Evolutionary conservation across 768 basidiomycete species (phyloP).

Genomic region (Cystoderma amianthinum): DNA sequence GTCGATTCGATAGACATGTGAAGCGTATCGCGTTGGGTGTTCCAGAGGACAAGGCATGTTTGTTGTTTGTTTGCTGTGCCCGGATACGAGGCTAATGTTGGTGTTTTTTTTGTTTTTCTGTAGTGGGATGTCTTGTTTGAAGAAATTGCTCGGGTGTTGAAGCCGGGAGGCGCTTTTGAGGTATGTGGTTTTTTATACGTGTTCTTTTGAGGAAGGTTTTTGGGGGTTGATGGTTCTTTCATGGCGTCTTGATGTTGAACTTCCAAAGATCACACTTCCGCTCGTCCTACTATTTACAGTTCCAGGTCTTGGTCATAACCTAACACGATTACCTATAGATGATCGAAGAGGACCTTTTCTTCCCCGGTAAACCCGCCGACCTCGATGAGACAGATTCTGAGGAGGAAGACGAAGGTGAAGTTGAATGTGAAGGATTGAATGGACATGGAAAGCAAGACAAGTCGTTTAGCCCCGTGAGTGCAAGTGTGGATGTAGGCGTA

Average conservation of each 20-base stretch:
- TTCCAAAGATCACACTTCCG: no score
- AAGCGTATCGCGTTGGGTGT: slow-evolving; percentile 70
- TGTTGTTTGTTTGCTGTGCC: not conserved
- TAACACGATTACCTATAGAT: slow-evolving; percentile 29
- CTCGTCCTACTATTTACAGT: no score
- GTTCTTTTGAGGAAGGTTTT: no score
- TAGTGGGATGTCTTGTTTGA: slow-evolving; percentile 68
- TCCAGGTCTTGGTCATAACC: no score
- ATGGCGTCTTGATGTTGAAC: no score
- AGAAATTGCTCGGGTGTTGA: slow-evolving; percentile 67
- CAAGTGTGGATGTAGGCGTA: not conserved
- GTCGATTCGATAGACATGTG: slow-evolving; percentile 42
- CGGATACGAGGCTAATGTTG: not conserved
- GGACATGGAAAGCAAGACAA: slow-evolving; percentile 7
- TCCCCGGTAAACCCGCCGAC: slow-evolving; percentile 48
- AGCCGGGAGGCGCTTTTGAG: slow-evolving; percentile 68
- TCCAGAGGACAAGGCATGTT: slow-evolving; percentile 62
- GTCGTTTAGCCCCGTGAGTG: no score
- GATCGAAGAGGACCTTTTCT: slow-evolving; percentile 70
- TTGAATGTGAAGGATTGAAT: slow-evolving; percentile 13
- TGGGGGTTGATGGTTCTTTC: no score
- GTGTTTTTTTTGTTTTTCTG: no score
- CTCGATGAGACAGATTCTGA: slow-evolving; percentile 22
- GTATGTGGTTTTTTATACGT: slow-evolving; percentile 20
- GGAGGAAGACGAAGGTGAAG: slow-evolving; percentile 13